Conservation (phyloP, 2,329 filamentous ascomycete species). For the Cytospora schulzeri region DNA sequence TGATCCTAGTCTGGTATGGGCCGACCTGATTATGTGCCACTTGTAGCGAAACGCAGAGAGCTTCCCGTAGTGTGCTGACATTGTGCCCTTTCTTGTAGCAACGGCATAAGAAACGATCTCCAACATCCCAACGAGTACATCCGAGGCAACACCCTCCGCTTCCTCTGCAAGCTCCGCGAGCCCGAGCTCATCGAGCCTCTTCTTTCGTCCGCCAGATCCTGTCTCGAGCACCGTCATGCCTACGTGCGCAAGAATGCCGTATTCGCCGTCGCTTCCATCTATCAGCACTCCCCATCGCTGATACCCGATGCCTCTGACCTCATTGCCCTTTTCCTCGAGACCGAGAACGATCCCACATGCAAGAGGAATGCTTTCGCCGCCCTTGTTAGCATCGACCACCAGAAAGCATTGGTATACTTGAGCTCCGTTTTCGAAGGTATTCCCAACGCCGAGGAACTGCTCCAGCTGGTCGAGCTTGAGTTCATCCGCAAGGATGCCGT, state of each 20-base stretch:
- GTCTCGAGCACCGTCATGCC: conserved; percentile 92
- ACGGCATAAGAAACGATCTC: conserved; percentile 95
- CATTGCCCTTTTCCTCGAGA: conserved; percentile 83
- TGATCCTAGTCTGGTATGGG: conserved; percentile 94
- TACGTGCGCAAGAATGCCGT: conserved; percentile 99
- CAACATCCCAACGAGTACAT: conserved; percentile 99
- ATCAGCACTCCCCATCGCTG: conserved; percentile 83
- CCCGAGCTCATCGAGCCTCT: conserved; percentile 95
- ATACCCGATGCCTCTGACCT: conserved; percentile 96
- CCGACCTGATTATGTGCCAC: neutral
- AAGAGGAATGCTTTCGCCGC: conserved; percentile 97
- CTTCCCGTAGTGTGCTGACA: conserved; percentile 33
- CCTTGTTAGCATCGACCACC: conserved; percentile 86
- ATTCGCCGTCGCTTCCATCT: conserved; percentile 91
- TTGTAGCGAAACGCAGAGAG: conserved; percentile 9
- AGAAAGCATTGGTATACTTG: conserved; percentile 86
- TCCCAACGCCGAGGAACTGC: conserved; percentile 88
- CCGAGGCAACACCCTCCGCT: conserved; percentile 94
- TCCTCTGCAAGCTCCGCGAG: conserved; percentile 94
- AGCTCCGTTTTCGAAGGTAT: conserved; percentile 90
- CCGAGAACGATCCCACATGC: conserved; percentile 91
- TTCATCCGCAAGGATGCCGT: conserved; percentile 98
- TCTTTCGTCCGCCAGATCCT: conserved; percentile 86
- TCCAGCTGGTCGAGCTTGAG: conserved; percentile 92
- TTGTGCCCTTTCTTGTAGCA: conserved; percentile 56